A percentile compares a stretch with the other conserved stretches of the same genome.
Evolutionary conservation across 2,329 filamentous ascomycete genomes (phyloP).

Genomic region (Xylariaceae sp.): DNA sequence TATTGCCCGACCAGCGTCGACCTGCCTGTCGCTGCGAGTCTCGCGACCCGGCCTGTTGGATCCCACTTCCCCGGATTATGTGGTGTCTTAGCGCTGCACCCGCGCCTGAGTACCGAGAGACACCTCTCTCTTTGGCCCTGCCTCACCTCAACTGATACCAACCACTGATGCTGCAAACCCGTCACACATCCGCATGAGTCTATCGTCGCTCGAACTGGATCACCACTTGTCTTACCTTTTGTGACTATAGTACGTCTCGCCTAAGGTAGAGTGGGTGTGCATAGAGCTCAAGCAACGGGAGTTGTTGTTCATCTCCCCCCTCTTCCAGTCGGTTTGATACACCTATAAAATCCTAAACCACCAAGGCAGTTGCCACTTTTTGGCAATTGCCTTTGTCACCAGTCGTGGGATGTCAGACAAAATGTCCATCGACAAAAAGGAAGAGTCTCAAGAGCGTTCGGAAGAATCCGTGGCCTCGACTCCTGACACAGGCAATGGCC

Average conservation of each 20-base stretch:
- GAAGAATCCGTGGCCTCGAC: slow-evolving; percentile 60
- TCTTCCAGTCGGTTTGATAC: slow-evolving; percentile 4
- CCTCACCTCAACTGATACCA: neutral
- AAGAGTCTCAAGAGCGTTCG: slow-evolving; percentile 53
- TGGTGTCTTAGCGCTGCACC: slow-evolving; percentile 40
- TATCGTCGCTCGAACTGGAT: neutral
- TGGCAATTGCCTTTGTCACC: slow-evolving; percentile 37
- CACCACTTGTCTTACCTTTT: neutral
- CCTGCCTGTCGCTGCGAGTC: slow-evolving; percentile 4
- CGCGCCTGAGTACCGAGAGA: slow-evolving; percentile 23
- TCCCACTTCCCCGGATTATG: slow-evolving; percentile 38
- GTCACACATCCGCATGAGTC: neutral
- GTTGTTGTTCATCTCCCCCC: slow-evolving; percentile 11
- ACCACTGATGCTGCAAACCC: neutral
- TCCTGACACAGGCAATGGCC: slow-evolving; percentile 48
- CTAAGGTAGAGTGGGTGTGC: too few relatives aligned
- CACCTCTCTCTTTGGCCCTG: slow-evolving; percentile 8
- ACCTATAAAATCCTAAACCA: slow-evolving; percentile 13
- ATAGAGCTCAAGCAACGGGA: neutral
- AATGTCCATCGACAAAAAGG: slow-evolving; percentile 64
- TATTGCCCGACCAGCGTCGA: slow-evolving; percentile 28
- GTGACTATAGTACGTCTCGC: too few relatives aligned
- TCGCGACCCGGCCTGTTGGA: slow-evolving; percentile 37
- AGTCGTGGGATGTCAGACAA: slow-evolving; percentile 58
- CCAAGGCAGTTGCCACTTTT: slow-evolving; percentile 38